A percentile compares a stretch with the other conserved stretches of the same genome.
Conservation (phyloP, 129 eudicot genomes). For the Erigeron canadensis region DNA sequence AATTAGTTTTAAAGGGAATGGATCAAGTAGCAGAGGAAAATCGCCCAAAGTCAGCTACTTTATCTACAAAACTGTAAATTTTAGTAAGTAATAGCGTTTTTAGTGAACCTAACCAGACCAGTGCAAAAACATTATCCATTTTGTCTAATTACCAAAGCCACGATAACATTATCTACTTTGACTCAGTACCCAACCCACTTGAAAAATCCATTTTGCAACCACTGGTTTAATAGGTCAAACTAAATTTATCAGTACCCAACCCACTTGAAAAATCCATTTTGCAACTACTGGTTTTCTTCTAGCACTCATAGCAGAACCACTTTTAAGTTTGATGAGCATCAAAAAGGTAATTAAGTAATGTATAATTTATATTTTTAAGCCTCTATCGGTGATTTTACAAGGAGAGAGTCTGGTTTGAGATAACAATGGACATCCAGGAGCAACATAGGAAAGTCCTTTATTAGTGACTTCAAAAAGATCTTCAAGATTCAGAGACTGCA, state of each 20-base stretch:
- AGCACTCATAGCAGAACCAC: too few relatives aligned
- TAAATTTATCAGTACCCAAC: too few relatives aligned
- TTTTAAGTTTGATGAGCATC: too few relatives aligned
- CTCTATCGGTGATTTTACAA: neutral
- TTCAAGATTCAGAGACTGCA: neutral
- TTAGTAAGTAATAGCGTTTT: neutral
- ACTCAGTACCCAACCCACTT: neutral
- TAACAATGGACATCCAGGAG: neutral
- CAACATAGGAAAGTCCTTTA: neutral
- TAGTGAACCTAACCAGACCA: neutral
- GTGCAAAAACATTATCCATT: too few relatives aligned
- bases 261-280: too few relatives aligned
- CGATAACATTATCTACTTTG: neutral
- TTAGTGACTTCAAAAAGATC: neutral
- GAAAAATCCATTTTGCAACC: neutral
- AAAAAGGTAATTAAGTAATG: too few relatives aligned
- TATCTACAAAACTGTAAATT: neutral
- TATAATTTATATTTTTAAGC: too few relatives aligned
- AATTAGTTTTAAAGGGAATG: neutral
- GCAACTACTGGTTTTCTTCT: too few relatives aligned
- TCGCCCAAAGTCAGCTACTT: neutral
- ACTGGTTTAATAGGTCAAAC: conserved; percentile 2
- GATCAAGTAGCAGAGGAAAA: neutral
- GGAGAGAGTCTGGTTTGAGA: neutral
- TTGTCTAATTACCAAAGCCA: neutral